These are phyloP conservation scores for Alternaria viburni DNA, from an alignment of 2,329 filamentous ascomycete species.

Conservation along the genomic window DNA sequence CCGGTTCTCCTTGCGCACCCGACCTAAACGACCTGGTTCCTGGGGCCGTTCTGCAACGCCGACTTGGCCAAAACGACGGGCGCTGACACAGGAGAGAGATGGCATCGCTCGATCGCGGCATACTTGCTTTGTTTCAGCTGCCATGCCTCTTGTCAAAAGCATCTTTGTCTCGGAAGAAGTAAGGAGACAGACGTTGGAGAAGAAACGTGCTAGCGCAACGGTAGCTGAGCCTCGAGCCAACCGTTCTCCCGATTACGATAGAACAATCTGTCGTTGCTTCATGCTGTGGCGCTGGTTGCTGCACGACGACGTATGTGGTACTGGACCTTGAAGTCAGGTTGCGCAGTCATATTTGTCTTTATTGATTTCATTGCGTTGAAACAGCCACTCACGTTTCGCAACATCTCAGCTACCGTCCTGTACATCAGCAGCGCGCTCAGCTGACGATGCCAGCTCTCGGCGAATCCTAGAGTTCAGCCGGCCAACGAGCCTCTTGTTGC, in stretches of 20 bases:
- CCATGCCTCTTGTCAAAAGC: conserved; percentile 3
- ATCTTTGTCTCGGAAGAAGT: neutral
- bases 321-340: neutral
- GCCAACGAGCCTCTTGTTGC: neutral
- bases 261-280: conserved; percentile 15
- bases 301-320: conserved; percentile 10
- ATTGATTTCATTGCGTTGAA: conserved; percentile 2
- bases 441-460: neutral
- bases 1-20: conserved; percentile 14
- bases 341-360: conserved; percentile 6
- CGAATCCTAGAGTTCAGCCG: neutral
- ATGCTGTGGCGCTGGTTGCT: conserved; percentile 14
- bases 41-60: conserved; percentile 6
- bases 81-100: neutral
- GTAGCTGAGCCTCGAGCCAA: conserved; percentile 21
- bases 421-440: neutral
- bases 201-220: conserved; percentile 16
- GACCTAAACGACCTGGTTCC: conserved; percentile 1
- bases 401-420: neutral
- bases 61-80: neutral
- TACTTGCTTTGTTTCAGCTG: conserved; percentile 6
- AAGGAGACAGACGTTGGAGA: conserved; percentile 4
- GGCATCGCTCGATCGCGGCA: conserved; percentile 3
- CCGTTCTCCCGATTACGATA: conserved; percentile 18
- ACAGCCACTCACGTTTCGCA: conserved; percentile 7